These are phyloP conservation scores for Globisporangium middletonii DNA, from an alignment of 352 stramenopile species.

Conservation along the genomic window DNA sequence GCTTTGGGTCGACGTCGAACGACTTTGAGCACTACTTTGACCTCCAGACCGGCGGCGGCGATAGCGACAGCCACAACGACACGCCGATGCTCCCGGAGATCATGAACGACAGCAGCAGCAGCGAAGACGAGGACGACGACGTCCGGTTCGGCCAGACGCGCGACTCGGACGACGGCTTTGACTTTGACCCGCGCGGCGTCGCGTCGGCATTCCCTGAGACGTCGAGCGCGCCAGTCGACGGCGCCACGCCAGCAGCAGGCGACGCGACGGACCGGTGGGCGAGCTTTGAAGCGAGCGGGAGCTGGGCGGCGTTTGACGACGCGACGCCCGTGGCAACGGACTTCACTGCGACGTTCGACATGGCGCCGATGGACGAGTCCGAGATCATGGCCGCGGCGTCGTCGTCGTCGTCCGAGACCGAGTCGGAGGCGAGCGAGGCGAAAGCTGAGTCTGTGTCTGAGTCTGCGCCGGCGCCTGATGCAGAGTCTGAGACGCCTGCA, in stretches of 20 bases:
- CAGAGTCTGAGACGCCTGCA: conserved; percentile 15
- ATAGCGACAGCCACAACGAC: conserved; percentile 24
- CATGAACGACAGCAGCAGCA: conserved; percentile 87
- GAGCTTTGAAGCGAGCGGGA: conserved; percentile 55
- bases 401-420: conserved; percentile 11
- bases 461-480: too few species aligned
- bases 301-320: conserved; percentile 68
- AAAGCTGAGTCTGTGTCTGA: too few species aligned
- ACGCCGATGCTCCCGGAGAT: conserved; percentile 78
- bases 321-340: conserved; percentile 15
- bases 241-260: neutral
- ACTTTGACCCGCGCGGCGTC: conserved; percentile 21
- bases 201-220: conserved; percentile 3
- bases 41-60: conserved; percentile 26
- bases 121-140: conserved; percentile 77
- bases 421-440: too few species aligned
- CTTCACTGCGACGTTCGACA: conserved; percentile 58
- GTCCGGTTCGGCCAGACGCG: conserved; percentile 23
- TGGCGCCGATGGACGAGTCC: conserved; percentile 42
- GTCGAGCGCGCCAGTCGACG: neutral
- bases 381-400: conserved; percentile 20
- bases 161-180: conserved; percentile 23
- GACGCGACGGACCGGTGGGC: conserved; percentile 38
- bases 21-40: conserved; percentile 77
- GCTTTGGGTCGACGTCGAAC: conserved; percentile 43